Evolutionary conservation across 768 basidiomycete species (phyloP).

Genomic region (Phylloporus sp.): DNA sequence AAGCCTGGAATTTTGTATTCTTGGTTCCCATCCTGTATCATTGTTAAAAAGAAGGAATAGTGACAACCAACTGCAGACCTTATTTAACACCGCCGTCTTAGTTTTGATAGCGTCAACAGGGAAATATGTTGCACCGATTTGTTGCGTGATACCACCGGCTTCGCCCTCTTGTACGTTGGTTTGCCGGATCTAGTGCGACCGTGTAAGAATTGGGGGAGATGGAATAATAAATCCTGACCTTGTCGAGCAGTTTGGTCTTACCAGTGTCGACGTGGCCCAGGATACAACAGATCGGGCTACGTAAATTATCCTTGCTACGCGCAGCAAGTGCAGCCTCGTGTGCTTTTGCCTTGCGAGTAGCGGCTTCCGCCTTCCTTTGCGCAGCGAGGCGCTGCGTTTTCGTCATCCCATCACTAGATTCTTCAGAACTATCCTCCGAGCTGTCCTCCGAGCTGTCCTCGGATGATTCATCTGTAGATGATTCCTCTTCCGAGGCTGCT

Average conservation of each 20-base stretch:
- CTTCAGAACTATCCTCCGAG: slow-evolving; percentile 36
- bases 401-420: slow-evolving; percentile 65
- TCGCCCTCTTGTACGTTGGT: slow-evolving; percentile 99
- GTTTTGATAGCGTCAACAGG: slow-evolving; percentile 90
- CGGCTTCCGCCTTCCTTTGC: slow-evolving; percentile 80
- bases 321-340: slow-evolving; percentile 84
- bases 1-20: slow-evolving; percentile 98
- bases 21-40: slow-evolving; percentile 61
- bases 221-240: slow-evolving; percentile 46
- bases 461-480: slow-evolving; percentile 41
- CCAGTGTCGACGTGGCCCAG: slow-evolving; percentile 99
- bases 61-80: slow-evolving; percentile 38
- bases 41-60: slow-evolving; percentile 7
- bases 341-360: slow-evolving; percentile 70
- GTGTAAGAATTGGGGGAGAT: slow-evolving; percentile 1
- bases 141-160: slow-evolving; percentile 99
- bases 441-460: slow-evolving; percentile 51
- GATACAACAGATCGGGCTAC: slow-evolving; percentile 98
- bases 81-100: slow-evolving; percentile 94
- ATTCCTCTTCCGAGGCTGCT: slow-evolving; percentile 30
- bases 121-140: slow-evolving; percentile 99
- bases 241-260: slow-evolving; percentile 96
- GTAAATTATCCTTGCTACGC: slow-evolving; percentile 82
- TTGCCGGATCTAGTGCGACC: slow-evolving; percentile 80
- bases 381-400: slow-evolving; percentile 61